Base-by-base conservation (phyloP, 208 protist genomes). In the Tetramitus jugosus region DNA sequence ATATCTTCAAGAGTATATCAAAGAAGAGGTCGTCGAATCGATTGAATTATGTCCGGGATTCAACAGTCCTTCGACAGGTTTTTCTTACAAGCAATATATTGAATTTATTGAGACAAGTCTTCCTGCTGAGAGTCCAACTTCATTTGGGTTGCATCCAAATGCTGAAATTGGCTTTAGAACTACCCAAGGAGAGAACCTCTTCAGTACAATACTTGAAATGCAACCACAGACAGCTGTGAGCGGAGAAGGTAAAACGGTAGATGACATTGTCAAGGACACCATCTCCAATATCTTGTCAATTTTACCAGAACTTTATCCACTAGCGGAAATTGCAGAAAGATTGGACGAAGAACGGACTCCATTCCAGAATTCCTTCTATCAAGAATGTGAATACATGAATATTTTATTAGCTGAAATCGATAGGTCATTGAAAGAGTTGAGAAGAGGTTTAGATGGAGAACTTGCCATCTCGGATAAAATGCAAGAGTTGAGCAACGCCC, bases 311-410 rank as follows among this genome's bases (percentile, higher is more conserved):
- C 85, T 81, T 37, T 91, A 94, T 85, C 94, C 94, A 87, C 81
- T 96, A 60, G 88, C 89, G 64, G 93, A 96, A 80, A 84, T 96
- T 45, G 78, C 91, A 2, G 93, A 96, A 83, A 89, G 91, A 68
- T 87, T 96, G 26, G 93, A 95, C 81, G 92, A 98, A 76, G 94
- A 98, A 85, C 93, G 92, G 61, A 94, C 92, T 49, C 97, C 97
- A n/a, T 98, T 98, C 83, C 89, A 94, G 77, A 93, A 96, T 84
- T 94, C 98, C 40, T 96, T 96, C 78, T 96, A 96, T 87, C 93
- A 96, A 86, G 97, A 99, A 86, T 96, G 94, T 85, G 95, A 97
- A 84, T 90, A 95, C 80, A 99, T 98, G 96, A 98, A 98, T 84
- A 31, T 90, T 13, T 89, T 99, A 35, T 88, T 96, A 49, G 80